phyloP scores from a whole-genome alignment of 225 moss, liverwort and hornwort genomes.

The Bryum argenteum region DNA sequence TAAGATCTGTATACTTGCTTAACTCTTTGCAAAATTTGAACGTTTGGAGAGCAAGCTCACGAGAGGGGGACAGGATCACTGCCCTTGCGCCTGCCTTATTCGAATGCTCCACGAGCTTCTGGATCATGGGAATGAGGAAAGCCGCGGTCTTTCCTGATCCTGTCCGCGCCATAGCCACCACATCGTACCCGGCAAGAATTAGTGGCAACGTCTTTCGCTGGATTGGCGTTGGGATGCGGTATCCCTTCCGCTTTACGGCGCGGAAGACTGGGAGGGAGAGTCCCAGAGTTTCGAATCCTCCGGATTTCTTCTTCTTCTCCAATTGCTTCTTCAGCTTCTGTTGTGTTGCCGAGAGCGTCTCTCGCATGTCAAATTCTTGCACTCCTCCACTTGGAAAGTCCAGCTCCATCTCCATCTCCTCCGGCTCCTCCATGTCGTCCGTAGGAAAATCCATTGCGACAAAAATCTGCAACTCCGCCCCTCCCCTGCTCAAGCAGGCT shows the following conservation, averaged over 20 bases:
- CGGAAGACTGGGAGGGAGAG: constrained; percentile 82
- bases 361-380: constrained; percentile 53
- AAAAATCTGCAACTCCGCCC: background rate
- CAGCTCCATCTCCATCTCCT: constrained; percentile 32
- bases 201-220: constrained; percentile 88
- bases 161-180: constrained; percentile 90
- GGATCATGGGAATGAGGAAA: constrained; percentile 85
- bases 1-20: constrained; percentile 78
- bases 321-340: constrained; percentile 61
- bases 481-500: no score
- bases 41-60: constrained; percentile 88
- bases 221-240: constrained; percentile 95
- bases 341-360: constrained; percentile 54
- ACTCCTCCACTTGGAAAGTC: constrained; percentile 44
- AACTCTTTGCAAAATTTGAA: constrained; percentile 97
- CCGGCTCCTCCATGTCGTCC: constrained; percentile 34
- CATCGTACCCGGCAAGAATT: constrained; percentile 85
- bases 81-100: constrained; percentile 78
- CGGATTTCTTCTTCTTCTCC: constrained; percentile 84
- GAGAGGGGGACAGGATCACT: constrained; percentile 75
- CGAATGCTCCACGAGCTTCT: constrained; percentile 77
- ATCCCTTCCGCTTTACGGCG: constrained; percentile 95
- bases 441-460: constrained; percentile 30
- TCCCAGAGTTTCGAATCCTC: constrained; percentile 91
- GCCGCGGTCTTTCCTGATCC: constrained; percentile 94